Conservation (phyloP, 805 yeast species). For the Saturnispora gosingensis region DNA sequence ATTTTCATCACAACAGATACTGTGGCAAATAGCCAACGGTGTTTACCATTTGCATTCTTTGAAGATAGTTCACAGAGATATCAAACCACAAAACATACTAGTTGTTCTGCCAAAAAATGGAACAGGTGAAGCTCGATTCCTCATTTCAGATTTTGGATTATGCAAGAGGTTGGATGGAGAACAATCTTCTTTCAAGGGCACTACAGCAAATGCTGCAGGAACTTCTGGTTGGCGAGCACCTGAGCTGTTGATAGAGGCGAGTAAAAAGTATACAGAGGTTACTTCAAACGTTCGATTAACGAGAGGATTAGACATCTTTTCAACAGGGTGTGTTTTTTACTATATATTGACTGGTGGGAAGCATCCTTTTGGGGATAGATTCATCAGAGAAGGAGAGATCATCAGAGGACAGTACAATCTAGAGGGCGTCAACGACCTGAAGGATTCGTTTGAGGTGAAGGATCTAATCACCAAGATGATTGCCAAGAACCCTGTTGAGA, state of each 20-base stretch:
- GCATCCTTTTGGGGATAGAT: conserved; percentile 95
- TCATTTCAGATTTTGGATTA: conserved; percentile 92
- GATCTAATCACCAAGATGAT: conserved; percentile 74
- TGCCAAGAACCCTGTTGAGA: conserved; percentile 45
- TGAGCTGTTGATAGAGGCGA: conserved; percentile 43
- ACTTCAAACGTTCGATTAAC: conserved; percentile 53
- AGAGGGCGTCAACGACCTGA: conserved; percentile 34
- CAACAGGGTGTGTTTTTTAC: conserved; percentile 89
- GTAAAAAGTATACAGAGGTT: neutral
- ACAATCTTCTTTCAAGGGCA: conserved; percentile 88
- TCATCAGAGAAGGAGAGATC: conserved; percentile 81
- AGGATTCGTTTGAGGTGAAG: conserved; percentile 52
- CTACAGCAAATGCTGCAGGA: conserved; percentile 89
- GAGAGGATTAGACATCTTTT: conserved; percentile 85
- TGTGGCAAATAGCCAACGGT: conserved; percentile 77
- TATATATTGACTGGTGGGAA: conserved; percentile 73
- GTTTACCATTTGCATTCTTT: conserved; percentile 78
- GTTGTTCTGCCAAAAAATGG: conserved; percentile 59
- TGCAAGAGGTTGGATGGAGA: conserved; percentile 88
- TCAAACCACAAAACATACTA: conserved; percentile 88
- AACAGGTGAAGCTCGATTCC: conserved; percentile 40
- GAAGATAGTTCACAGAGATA: conserved; percentile 89
- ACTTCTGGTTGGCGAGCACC: conserved; percentile 99
- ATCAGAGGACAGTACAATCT: conserved; percentile 54
- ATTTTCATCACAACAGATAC: conserved; percentile 41